Evolutionary conservation across 805 yeast genomes (phyloP), one percentile per base, ranked within the genome.

Genomic region (Candida nonsorbophila): DNA sequence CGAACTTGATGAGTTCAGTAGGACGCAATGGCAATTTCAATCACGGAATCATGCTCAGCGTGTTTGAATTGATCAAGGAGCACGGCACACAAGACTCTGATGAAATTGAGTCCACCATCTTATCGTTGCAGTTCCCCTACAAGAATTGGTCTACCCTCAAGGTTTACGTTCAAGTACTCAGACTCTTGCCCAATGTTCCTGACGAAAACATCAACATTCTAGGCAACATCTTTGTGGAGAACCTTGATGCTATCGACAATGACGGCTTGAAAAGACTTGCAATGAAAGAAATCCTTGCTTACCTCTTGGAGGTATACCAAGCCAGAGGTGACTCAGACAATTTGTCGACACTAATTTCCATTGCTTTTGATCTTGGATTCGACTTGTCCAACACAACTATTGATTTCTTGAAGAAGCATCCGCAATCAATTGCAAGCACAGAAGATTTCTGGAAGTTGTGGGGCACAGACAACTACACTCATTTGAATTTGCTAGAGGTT

Each of bases 31-130:
- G n/a, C n/a, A 45, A 47, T 25, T 26, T 29, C 13, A 31, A 36
- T 0, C 94, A 84, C 50, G 95, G 94, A 2, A 44, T 51, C 11
- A 43, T 79, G 3, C 38, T 81, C 22, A 77, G 81, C 0, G 15
- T 51, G 7, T 22, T 37, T 4, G 54, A 49, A 20, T 37, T 48
- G 9, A 8, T 45, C 14, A 32, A 36, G 6, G 34, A 40, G 30
- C 15, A 34, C 15, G 21, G 36, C 15, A 18, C 12, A 7, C 16
- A 18, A 7, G 29, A 18, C 19, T n/a, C 11, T 14, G 13, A 18
- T 6, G 14, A n/a, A n/a, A n/a, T n/a, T n/a, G n/a, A n/a, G n/a
- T n/a, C n/a, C n/a, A n/a, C n/a, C n/a, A n/a, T 17, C 7, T n/a
- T 29, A 6, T 10, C 19, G 5, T 9, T 16, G 3, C 23, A 25